These are phyloP conservation scores for Glaciozyma antarctica DNA, from an alignment of 768 basidiomycete genomes.

Conservation along the genomic window DNA sequence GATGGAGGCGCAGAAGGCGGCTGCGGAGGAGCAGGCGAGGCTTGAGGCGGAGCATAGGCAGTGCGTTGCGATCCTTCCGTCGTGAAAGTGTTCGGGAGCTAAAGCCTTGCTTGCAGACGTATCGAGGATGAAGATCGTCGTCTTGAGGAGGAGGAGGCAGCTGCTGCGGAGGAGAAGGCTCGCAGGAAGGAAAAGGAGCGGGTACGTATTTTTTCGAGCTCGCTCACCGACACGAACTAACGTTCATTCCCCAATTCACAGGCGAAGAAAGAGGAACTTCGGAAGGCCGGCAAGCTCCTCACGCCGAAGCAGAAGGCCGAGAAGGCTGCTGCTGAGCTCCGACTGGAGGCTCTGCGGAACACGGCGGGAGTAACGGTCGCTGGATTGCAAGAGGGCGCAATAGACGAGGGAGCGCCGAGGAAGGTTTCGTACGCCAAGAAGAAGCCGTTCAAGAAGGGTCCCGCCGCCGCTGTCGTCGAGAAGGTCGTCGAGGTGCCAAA, in stretches of 20 bases:
- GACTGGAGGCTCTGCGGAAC: conserved; percentile 78
- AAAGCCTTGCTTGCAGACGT: neutral
- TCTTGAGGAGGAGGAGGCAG: conserved; percentile 84
- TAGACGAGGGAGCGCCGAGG: conserved; percentile 47
- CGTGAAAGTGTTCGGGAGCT: neutral
- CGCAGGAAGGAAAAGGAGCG: conserved; percentile 95
- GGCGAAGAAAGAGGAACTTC: conserved; percentile 79
- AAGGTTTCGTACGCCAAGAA: conserved; percentile 63
- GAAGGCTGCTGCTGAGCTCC: conserved; percentile 75
- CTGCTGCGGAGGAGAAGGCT: conserved; percentile 70
- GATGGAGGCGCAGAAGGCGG: conserved; percentile 1
- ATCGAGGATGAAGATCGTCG: conserved; percentile 41
- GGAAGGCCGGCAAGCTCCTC: conserved; percentile 85
- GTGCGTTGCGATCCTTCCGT: neutral
- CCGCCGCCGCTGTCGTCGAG: neutral
- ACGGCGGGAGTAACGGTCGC: conserved; percentile 79
- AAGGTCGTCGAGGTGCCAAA: conserved; percentile 25
- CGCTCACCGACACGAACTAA: neutral
- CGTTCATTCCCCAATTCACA: conserved; percentile 37
- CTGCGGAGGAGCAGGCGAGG: conserved; percentile 57
- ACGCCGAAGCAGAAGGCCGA: conserved; percentile 99
- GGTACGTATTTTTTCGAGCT: conserved; percentile 43
- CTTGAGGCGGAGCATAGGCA: neutral
- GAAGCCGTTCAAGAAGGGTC: conserved; percentile 26
- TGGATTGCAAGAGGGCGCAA: conserved; percentile 51